Evolutionary conservation across 202 grass and related monocot species (phyloP).

Genomic region (Alloteropsis angusta): DNA sequence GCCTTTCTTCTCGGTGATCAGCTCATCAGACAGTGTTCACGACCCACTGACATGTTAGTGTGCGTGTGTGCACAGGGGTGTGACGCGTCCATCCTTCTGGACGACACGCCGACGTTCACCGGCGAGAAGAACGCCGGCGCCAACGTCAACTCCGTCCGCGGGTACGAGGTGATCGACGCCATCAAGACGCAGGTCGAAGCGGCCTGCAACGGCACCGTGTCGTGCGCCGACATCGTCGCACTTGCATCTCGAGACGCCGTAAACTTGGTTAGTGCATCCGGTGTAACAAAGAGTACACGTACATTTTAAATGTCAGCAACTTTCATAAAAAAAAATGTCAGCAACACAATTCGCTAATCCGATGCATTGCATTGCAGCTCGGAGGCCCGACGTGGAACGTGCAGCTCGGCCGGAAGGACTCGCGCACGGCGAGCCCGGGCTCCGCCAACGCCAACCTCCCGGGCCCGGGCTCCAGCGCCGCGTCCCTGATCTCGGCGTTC

Average conservation of each 20-base stretch:
- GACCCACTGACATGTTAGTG: background rate
- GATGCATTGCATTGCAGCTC: constrained; percentile 45
- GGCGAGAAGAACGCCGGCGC: constrained; percentile 70
- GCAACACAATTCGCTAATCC: no score
- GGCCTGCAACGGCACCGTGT: constrained; percentile 48
- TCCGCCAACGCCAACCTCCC: constrained; percentile 81
- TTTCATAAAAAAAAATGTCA: no score
- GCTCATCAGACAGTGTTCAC: background rate
- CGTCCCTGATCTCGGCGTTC: constrained; percentile 46
- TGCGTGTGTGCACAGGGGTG: constrained; percentile 26
- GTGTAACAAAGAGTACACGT: no score
- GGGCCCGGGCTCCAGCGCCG: constrained; percentile 31
- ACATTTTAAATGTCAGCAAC: no score
- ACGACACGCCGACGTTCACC: constrained; percentile 52
- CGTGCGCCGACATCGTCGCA: constrained; percentile 72
- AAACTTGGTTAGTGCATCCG: constrained; percentile 37
- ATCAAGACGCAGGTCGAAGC: constrained; percentile 52
- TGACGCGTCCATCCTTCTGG: constrained; percentile 62
- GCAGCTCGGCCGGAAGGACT: constrained; percentile 54
- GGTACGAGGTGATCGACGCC: constrained; percentile 63
- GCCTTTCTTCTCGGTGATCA: background rate
- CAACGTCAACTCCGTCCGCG: constrained; percentile 65
- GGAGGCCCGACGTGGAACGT: constrained; percentile 68
- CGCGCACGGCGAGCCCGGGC: constrained; percentile 53
- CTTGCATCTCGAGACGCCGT: constrained; percentile 62